phyloP scores from a whole-genome alignment of 225 moss, liverwort and hornwort genomes.

The Pseudisothecium myosuroides region DNA sequence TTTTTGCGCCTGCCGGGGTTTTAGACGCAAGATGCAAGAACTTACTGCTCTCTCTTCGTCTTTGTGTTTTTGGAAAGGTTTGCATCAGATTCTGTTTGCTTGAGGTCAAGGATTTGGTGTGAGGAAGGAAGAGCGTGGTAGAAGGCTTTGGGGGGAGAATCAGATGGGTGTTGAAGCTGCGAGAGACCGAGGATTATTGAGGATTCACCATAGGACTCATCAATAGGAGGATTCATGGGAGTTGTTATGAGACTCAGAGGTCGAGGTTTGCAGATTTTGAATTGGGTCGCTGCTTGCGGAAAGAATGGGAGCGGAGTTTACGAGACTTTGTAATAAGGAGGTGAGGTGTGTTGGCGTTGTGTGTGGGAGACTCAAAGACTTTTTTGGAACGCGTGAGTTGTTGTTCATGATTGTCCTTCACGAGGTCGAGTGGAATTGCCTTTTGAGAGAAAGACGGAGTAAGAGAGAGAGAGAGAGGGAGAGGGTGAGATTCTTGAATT shows the following conservation, averaged over 20 bases:
- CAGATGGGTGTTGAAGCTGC: not conserved
- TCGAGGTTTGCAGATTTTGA: not conserved
- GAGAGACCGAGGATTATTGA: not conserved
- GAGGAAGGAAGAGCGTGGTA: not conserved
- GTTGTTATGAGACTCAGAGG: not conserved
- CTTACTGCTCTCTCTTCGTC: not conserved
- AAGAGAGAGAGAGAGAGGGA: not conserved
- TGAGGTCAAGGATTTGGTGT: not conserved
- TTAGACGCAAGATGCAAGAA: not conserved
- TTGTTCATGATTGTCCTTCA: not conserved
- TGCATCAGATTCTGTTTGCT: not conserved
- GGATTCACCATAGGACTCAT: too few species aligned
- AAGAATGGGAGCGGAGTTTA: not conserved
- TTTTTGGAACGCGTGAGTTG: not conserved
- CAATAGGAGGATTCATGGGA: not conserved
- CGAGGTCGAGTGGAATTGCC: not conserved
- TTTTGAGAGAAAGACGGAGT: not conserved
- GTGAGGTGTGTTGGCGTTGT: not conserved
- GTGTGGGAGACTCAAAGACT: not conserved
- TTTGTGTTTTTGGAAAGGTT: too few species aligned
- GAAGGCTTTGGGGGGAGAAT: not conserved
- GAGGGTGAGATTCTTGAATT: not conserved
- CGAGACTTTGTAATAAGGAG: not conserved
- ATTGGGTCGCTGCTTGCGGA: not conserved
- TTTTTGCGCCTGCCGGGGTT: not conserved